These are phyloP conservation scores for Capsicum chinense DNA, from an alignment of 257 asterid genomes.

Conservation along the genomic window DNA sequence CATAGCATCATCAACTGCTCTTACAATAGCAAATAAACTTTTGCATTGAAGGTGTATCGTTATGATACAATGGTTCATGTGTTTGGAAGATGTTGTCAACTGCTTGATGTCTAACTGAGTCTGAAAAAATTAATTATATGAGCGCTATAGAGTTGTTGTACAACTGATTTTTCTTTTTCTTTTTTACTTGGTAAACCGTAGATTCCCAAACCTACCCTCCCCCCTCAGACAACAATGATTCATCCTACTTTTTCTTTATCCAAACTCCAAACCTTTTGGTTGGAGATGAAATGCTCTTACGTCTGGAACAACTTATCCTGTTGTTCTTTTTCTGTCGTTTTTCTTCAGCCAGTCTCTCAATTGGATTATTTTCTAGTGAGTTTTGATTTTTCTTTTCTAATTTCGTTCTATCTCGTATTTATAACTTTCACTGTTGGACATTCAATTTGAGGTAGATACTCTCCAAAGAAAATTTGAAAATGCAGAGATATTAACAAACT, in stretches of 20 bases:
- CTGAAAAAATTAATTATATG: background rate
- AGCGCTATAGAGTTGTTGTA: background rate
- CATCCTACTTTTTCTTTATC: background rate
- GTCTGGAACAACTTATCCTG: background rate
- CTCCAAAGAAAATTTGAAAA: too few species aligned
- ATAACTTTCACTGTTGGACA: too few species aligned
- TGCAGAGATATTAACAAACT: too few species aligned
- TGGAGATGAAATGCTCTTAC: background rate
- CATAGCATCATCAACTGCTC: slow-evolving; percentile 77
- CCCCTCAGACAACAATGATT: background rate
- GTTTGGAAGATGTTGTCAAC: background rate
- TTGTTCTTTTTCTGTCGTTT: background rate
- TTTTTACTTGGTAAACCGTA: background rate
- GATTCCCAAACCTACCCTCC: background rate
- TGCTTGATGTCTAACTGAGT: background rate
- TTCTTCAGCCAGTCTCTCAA: too few species aligned
- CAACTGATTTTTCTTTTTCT: background rate
- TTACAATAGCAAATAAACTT: slow-evolving; percentile 55
- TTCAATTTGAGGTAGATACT: too few species aligned
- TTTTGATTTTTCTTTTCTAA: too few species aligned
- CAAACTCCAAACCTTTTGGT: background rate
- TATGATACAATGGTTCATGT: background rate
- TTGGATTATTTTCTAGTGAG: too few species aligned
- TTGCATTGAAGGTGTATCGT: slow-evolving; percentile 34
- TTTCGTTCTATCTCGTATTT: too few species aligned